Evolutionary conservation across 1,284 basidiomycete species (phyloP).

Genomic region (Mycena sp.): DNA sequence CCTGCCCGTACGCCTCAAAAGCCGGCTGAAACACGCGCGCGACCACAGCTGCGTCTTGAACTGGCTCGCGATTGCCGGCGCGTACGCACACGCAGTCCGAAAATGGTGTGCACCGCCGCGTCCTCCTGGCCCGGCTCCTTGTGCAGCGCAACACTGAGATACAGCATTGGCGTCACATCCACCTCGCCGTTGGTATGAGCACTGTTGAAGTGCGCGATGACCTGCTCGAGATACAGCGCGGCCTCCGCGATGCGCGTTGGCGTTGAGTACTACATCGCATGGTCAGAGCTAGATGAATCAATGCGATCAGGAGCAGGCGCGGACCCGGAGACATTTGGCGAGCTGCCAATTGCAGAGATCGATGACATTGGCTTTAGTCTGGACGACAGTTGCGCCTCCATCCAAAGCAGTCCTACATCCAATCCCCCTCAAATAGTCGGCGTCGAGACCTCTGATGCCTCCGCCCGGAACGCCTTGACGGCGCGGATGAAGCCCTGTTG

Average conservation of each 20-base stretch:
- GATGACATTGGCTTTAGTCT: background rate
- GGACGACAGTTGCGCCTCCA: too few species aligned
- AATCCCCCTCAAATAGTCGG: too few species aligned
- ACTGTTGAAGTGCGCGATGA: background rate
- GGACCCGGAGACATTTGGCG: background rate
- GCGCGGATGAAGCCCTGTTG: too few species aligned
- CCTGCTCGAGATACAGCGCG: conserved; percentile 5
- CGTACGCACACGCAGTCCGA: background rate
- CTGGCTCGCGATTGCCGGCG: conserved; percentile 11
- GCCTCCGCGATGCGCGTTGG: conserved; percentile 23
- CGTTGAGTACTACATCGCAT: conserved; percentile 19
- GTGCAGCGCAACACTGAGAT: conserved; percentile 19
- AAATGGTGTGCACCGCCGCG: conserved; percentile 9
- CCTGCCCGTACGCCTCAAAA: conserved; percentile 11
- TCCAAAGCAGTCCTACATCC: too few species aligned
- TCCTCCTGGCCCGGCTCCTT: conserved; percentile 11
- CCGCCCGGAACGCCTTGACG: too few species aligned
- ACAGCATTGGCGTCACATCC: conserved; percentile 10
- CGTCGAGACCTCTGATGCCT: too few species aligned
- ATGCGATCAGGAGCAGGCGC: background rate
- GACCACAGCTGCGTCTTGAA: conserved; percentile 12
- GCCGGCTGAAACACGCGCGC: conserved; percentile 20
- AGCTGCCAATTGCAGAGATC: conserved; percentile 14
- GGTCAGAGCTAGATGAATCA: too few species aligned
- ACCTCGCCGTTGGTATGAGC: background rate